Evolutionary conservation across 768 basidiomycete genomes (phyloP), one percentile per base, ranked within the genome.

Genomic region (Amanita inopinata): DNA sequence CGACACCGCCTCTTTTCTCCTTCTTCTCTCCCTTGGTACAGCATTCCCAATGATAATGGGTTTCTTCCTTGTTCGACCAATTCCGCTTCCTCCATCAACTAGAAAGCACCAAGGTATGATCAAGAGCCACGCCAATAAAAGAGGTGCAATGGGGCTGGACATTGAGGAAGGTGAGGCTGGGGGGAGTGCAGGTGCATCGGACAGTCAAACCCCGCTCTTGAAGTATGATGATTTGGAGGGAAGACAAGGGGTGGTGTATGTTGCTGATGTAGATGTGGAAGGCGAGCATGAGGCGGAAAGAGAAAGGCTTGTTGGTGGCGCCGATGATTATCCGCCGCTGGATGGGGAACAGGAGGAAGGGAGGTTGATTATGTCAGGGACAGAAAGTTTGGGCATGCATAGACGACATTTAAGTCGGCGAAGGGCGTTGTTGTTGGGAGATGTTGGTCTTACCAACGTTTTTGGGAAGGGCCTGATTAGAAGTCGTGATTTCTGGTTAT

Each of bases 31-130:
- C 0, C 48, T 89, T 2, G 91, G 91, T 1, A 91, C 89, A 0
- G 69, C 86, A 0, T 51, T 80, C 1, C 85, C 87, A 0, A 84
- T 91, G 78, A 56, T 89, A 24, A 49, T 87, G n/a, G 90, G 87
- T 2, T 70, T 78, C 41, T 74, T 90, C 55, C 61, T 82, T 40
- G 68, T 93, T 23, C 72, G 75, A n/a, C 71, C 76, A 4, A 70
- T 93, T 6, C 81, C 85, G 4, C 64, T 79, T 0, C 68, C 73
- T 5, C 55, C 14, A 20, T 18, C 6, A n/a, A n/a, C n/a, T n/a
- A n/a, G n/a, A n/a, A n/a, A n/a, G n/a, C n/a, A n/a, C n/a, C n/a
- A n/a, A n/a, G n/a, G n/a, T n/a, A n/a, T n/a, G n/a, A n/a, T n/a
- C n/a, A n/a, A n/a, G n/a, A n/a, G n/a, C n/a, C n/a, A n/a, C n/a